Conservation (phyloP, 441 rosid genomes). For the Cnidoscolus chayamansa region DNA sequence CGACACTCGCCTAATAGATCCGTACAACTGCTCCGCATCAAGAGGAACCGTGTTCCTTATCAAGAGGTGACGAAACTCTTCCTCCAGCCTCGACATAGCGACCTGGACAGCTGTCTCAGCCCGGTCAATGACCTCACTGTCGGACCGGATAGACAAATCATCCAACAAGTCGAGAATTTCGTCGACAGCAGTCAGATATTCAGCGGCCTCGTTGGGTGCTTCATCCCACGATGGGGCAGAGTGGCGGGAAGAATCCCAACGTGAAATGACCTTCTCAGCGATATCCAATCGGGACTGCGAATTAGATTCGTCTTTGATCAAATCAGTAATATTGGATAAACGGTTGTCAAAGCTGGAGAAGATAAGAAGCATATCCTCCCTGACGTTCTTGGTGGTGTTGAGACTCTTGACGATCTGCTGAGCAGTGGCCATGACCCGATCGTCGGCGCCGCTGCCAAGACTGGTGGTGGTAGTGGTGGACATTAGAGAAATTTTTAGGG, state of each 20-base stretch:
- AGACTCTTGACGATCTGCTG: constrained; percentile 95
- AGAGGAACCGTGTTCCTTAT: constrained; percentile 75
- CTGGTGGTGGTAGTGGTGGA: constrained; percentile 40
- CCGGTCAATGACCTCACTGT: constrained; percentile 56
- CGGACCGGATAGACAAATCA: constrained; percentile 42
- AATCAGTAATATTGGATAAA: constrained; percentile 76
- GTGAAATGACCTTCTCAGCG: constrained; percentile 43
- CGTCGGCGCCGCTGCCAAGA: constrained; percentile 55
- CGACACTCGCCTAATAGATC: constrained; percentile 68
- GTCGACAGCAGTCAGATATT: constrained; percentile 71
- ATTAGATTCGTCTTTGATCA: constrained; percentile 39
- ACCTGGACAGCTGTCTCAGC: constrained; percentile 81
- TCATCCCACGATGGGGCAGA: constrained; percentile 59
- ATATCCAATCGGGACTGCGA: constrained; percentile 39
- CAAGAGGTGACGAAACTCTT: constrained; percentile 74
- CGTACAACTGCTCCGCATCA: constrained; percentile 61
- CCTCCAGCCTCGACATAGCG: constrained; percentile 90
- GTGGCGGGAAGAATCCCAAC: constrained; percentile 43
- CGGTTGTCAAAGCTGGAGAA: constrained; percentile 95
- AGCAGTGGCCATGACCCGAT: constrained; percentile 93
- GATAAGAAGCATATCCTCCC: constrained; percentile 92
- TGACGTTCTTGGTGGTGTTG: constrained; percentile 80
- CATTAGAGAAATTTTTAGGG: constrained; percentile 23
- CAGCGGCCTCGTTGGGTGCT: constrained; percentile 56
- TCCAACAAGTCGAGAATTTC: constrained; percentile 59